Conservation (phyloP, 2,329 filamentous ascomycete species). For the Cadophora sp. region DNA sequence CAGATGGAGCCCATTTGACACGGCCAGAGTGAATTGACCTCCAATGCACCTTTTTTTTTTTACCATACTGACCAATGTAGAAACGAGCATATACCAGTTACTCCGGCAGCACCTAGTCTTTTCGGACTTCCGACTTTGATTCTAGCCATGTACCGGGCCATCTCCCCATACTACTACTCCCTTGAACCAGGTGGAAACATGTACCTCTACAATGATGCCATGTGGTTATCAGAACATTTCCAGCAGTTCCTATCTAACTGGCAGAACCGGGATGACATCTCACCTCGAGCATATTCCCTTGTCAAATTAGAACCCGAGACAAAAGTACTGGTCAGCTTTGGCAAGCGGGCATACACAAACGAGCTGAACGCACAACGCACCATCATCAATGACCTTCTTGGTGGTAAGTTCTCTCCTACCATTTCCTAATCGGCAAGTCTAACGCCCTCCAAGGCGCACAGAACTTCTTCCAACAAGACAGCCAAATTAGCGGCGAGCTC, state of each 20-base stretch:
- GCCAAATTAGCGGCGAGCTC: constrained; percentile 50
- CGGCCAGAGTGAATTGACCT: constrained; percentile 52
- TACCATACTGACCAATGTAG: constrained; percentile 38
- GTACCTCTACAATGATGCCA: constrained; percentile 72
- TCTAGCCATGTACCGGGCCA: constrained; percentile 80
- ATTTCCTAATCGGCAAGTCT: neutral
- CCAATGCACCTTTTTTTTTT: neutral
- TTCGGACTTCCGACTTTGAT: constrained; percentile 76
- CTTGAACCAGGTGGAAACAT: constrained; percentile 68
- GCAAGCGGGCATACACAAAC: constrained; percentile 65
- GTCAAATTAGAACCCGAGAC: constrained; percentile 66
- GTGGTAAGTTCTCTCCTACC: constrained; percentile 48
- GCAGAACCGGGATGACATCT: constrained; percentile 61
- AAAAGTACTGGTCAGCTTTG: constrained; percentile 64
- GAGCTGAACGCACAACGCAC: constrained; percentile 68
- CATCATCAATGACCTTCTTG: constrained; percentile 65
- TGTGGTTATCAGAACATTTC: constrained; percentile 66
- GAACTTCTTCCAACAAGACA: constrained; percentile 62
- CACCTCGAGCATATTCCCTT: constrained; percentile 57
- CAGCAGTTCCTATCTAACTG: constrained; percentile 56
- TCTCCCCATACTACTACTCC: constrained; percentile 77
- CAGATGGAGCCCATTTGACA: constrained; percentile 68
- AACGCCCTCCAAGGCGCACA: constrained; percentile 53
- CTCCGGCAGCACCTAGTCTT: constrained; percentile 71
- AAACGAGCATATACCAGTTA: constrained; percentile 61